A percentile compares a stretch with the other conserved stretches of the same genome.
phyloP scores from a whole-genome alignment of 2,329 filamentous ascomycete species.

The Microdochium trichocladiopsis region DNA sequence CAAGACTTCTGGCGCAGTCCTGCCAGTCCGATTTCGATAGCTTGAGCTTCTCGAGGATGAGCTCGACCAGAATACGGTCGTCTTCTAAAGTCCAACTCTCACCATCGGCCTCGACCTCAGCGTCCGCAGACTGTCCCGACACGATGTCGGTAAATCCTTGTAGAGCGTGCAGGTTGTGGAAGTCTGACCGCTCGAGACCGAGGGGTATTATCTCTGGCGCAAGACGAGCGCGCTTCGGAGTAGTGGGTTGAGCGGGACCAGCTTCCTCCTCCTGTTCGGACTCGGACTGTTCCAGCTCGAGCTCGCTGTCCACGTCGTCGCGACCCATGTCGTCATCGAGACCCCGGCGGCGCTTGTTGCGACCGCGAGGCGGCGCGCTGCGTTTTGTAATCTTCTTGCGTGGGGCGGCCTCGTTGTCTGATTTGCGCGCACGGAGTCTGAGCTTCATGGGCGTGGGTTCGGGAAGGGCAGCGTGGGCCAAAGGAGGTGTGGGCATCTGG shows the following conservation, averaged over 20 bases:
- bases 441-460: constrained; percentile 41
- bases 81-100: constrained; percentile 55
- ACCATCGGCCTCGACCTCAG: constrained; percentile 36
- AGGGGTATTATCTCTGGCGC: constrained; percentile 54
- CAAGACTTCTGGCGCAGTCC: constrained; percentile 57
- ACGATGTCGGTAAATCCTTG: constrained; percentile 13
- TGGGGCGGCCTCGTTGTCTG: constrained; percentile 19
- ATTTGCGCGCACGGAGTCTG: constrained; percentile 41
- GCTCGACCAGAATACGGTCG: constrained; percentile 58
- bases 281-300: constrained; percentile 19
- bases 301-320: constrained; percentile 30
- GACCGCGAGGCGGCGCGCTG: constrained; percentile 30
- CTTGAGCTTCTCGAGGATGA: constrained; percentile 60
- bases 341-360: constrained; percentile 46
- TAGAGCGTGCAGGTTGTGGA: constrained; percentile 39
- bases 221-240: constrained; percentile 53
- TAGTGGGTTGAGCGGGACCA: constrained; percentile 31
- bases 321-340: constrained; percentile 38
- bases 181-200: constrained; percentile 51
- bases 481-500: constrained; percentile 49
- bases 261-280: constrained; percentile 12
- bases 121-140: constrained; percentile 17
- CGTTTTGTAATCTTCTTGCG: constrained; percentile 48
- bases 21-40: constrained; percentile 60
- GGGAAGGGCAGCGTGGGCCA: constrained; percentile 35